These are phyloP conservation scores for Tylopilus rubrobrunneus DNA, from an alignment of 768 basidiomycete genomes.

Conservation along the genomic window DNA sequence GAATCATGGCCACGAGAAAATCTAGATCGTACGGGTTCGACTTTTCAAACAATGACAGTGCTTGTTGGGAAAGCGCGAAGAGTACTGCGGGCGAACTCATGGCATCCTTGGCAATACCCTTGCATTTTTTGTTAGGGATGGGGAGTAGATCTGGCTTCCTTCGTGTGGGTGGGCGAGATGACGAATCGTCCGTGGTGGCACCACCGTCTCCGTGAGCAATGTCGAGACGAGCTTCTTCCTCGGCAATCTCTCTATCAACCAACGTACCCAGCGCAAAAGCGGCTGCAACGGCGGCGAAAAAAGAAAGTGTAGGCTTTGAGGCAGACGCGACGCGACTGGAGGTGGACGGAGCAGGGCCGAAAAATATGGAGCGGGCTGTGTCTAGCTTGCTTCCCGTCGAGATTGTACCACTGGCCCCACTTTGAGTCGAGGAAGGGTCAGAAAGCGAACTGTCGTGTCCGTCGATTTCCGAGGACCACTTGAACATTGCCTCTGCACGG, in stretches of 20 bases:
- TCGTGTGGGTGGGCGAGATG: conserved; percentile 17
- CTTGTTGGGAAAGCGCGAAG: conserved; percentile 47
- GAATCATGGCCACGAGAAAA: conserved; percentile 51
- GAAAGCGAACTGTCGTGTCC: conserved; percentile 6
- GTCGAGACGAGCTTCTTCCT: conserved; percentile 27
- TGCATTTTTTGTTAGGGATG: conserved; percentile 21
- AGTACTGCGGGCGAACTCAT: conserved; percentile 36
- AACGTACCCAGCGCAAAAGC: conserved; percentile 58
- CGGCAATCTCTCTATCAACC: conserved; percentile 28
- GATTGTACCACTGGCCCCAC: conserved; percentile 21
- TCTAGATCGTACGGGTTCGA: conserved; percentile 48
- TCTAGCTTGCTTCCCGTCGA: conserved; percentile 26
- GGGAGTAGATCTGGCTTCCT: conserved; percentile 21
- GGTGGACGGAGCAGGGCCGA: conserved; percentile 16
- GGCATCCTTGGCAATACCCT: conserved; percentile 28
- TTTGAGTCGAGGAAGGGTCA: conserved; percentile 27
- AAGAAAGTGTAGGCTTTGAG: conserved; percentile 29
- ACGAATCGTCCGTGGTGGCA: conserved; percentile 20
- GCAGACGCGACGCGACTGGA: conserved; percentile 9
- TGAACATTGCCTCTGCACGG: conserved; percentile 43
- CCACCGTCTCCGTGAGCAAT: conserved; percentile 17
- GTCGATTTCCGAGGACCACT: conserved; percentile 35
- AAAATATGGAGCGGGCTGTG: conserved; percentile 31
- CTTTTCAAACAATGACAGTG: conserved; percentile 41
- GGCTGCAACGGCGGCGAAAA: conserved; percentile 59